phyloP scores from a whole-genome alignment of 1,139 yeast species.

The Taphrina deformans region DNA sequence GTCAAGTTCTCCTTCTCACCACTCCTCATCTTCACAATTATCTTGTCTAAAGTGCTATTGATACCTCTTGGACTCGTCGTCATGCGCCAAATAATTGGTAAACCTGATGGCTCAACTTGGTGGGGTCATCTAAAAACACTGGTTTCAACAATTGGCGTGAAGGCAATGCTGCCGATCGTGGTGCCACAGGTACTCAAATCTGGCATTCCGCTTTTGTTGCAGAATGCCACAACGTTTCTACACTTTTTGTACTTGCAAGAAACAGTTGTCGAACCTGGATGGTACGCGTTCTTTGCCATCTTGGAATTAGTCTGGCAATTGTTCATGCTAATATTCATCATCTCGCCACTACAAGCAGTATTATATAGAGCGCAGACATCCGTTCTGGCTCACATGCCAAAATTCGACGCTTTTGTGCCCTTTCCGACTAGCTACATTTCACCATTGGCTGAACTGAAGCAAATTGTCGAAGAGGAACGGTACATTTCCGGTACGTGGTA shows the following conservation, averaged over 20 bases:
- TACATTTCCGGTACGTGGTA: background rate
- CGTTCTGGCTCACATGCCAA: slow-evolving; percentile 13
- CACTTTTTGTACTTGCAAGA: slow-evolving; percentile 3
- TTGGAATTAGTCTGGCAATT: slow-evolving; percentile 4
- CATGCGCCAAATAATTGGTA: slow-evolving; percentile 13
- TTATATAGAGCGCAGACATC: slow-evolving; percentile 12
- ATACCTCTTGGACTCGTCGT: slow-evolving; percentile 28
- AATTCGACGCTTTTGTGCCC: slow-evolving; percentile 1
- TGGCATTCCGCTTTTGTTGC: slow-evolving; percentile 5
- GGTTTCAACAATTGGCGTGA: background rate
- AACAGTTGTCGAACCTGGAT: slow-evolving; percentile 9
- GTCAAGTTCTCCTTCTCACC: background rate
- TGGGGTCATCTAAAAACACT: slow-evolving; percentile 5
- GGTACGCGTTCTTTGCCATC: slow-evolving; percentile 6
- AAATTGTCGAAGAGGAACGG: slow-evolving; percentile 19
- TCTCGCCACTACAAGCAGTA: slow-evolving; percentile 15
- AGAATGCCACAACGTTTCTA: background rate
- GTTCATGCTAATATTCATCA: background rate
- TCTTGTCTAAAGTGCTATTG: background rate
- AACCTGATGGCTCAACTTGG: slow-evolving; percentile 4
- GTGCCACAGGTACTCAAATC: slow-evolving; percentile 15
- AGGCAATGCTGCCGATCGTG: slow-evolving; percentile 11
- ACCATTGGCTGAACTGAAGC: slow-evolving; percentile 7
- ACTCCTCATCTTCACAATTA: background rate
- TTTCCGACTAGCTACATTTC: slow-evolving; percentile 4